Base-by-base conservation (phyloP, 179 eudicot genomes). In the Spergularia azorica region DNA sequence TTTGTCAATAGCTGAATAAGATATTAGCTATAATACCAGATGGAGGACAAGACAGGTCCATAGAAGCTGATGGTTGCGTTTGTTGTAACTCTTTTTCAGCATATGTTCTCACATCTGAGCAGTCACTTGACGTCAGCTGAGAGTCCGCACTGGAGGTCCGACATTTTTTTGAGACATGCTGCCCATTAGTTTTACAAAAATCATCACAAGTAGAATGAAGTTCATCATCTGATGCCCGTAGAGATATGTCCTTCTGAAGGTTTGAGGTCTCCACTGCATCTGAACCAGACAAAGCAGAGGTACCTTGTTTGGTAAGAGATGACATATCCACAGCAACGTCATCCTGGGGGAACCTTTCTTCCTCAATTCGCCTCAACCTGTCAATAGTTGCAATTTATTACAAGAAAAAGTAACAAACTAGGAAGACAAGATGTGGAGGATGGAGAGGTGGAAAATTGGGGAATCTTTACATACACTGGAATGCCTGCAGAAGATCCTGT, bases 121-220 rank as follows among this genome's bases (percentile, higher is more conserved):
- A 81, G 71, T 76, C 83, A 68, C 67, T 83, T 54, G 86, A 82
- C 4, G 80, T 79, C 43, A 85, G 79, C 79, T 81, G 85, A 71
- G 88, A 83, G 63, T 78, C 76, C 57, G 80, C 84, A 62, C 79
- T 63, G 51, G 85, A 86, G 71, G 79, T 79, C 51, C 67, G 75
- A 54, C 72, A 39, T n/a, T 69, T 64, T 52, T 72, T 70, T 16
- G 80, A 80, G 57, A 72, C 66, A 67, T 38, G 73, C 60, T 69
- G 81, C 21, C 74, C 67, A 71, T 71, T 68, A 57, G 76, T 75
- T 66, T 79, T 70, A 71, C 65, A 51, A n/a, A 63, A 60, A 65
- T 67, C 76, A 57, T 61, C 79, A 74, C 72, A 61, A 55, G 77
- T 67, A 63, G 82, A 72, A 65, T 66, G 66, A 52, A 46, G 61